Percentiles rank a stretch among this genome's conserved stretches.
Evolutionary conservation across 2,329 filamentous ascomycete genomes (phyloP).

Genomic region (Trichoderma oligosporum): DNA sequence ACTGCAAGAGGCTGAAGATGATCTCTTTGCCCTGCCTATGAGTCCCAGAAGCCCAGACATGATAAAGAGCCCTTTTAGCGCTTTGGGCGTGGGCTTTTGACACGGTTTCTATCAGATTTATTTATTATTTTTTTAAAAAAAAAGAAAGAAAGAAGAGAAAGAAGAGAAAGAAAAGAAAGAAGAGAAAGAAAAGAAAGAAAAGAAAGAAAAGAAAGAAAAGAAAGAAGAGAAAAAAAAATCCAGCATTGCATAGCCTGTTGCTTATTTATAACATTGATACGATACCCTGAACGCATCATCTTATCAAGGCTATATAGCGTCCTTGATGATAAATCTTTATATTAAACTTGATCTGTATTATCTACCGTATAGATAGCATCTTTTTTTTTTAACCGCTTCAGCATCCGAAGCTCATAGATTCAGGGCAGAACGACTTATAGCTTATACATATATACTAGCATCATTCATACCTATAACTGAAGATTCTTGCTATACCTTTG

Average conservation of each 20-base stretch:
- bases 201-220: neutral
- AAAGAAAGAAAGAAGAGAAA: neutral
- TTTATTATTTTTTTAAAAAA: no score
- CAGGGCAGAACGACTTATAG: no score
- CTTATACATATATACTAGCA: neutral
- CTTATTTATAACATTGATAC: conserved; percentile 18
- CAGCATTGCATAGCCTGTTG: conserved; percentile 17
- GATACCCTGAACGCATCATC: conserved; percentile 21
- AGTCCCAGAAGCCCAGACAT: conserved; percentile 84
- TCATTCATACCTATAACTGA: no score
- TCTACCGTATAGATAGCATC: neutral
- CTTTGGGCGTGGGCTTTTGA: conserved; percentile 33
- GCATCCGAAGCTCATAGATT: neutral
- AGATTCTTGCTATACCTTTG: no score
- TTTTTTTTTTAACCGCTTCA: neutral
- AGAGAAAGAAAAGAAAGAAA: neutral
- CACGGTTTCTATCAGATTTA: neutral
- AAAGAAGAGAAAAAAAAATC: neutral
- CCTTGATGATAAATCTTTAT: neutral
- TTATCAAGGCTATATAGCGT: neutral
- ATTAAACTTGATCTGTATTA: neutral
- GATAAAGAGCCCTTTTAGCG: conserved; percentile 74
- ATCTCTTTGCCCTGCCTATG: conserved; percentile 81
- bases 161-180: neutral
- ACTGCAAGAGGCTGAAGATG: conserved; percentile 56